Evolutionary conservation across 2,329 filamentous ascomycete genomes (phyloP).

Genomic region (Colletotrichum agaves): DNA sequence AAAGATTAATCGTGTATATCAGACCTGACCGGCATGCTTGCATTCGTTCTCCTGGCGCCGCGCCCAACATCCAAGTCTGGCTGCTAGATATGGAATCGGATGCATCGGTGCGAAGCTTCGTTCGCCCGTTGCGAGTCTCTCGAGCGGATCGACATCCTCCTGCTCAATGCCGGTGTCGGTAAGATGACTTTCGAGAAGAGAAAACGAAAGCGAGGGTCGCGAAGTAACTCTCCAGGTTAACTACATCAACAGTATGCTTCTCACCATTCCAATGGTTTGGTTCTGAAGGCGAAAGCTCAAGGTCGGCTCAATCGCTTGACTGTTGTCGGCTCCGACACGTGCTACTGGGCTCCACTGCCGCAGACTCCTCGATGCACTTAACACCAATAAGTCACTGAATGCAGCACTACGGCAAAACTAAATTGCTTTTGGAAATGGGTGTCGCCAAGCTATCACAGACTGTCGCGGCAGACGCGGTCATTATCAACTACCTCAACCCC

Average conservation of each 20-base stretch:
- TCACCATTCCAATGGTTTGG: conserved; percentile 50
- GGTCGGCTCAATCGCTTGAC: conserved; percentile 39
- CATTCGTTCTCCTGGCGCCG: no score
- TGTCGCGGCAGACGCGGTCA: conserved; percentile 38
- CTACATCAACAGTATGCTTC: conserved; percentile 61
- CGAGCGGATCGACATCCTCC: conserved; percentile 50
- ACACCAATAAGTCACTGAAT: not conserved
- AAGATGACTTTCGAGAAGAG: conserved; percentile 40
- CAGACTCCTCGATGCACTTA: conserved; percentile 29
- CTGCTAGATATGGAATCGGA: conserved; percentile 52
- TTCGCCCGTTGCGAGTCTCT: conserved; percentile 45
- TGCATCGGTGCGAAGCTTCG: conserved; percentile 51
- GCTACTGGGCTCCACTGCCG: conserved; percentile 38
- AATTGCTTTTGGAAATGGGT: conserved; percentile 40
- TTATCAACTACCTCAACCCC: conserved; percentile 41
- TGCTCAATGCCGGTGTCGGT: conserved; percentile 48
- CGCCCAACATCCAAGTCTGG: conserved; percentile 52
- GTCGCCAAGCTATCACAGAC: conserved; percentile 34
- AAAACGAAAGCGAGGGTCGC: conserved; percentile 43
- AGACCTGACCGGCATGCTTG: no score
- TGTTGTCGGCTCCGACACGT: conserved; percentile 44
- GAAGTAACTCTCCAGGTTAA: conserved; percentile 62
- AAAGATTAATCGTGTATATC: no score
- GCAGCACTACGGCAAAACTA: conserved; percentile 39
- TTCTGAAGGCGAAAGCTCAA: conserved; percentile 42